Evolutionary conservation across 306 rosid genomes (phyloP).

Genomic region (Sphenostylis stenocarpa): DNA sequence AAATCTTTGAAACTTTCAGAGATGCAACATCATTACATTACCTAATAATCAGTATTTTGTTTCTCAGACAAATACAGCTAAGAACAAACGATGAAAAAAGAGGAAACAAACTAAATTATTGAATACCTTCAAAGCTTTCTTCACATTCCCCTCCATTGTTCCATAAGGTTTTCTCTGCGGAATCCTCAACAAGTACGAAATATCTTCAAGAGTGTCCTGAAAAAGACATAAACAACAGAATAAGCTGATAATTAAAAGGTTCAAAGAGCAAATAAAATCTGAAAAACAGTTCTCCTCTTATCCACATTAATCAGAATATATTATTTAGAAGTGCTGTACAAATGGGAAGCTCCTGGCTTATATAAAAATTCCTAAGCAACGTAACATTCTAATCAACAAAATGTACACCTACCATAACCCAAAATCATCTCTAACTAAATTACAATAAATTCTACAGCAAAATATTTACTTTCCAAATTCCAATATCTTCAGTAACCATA

Average conservation of each 20-base stretch:
- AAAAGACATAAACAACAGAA: constrained; percentile 13
- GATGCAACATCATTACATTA: constrained; percentile 14
- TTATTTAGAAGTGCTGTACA: background rate
- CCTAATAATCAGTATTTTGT: background rate
- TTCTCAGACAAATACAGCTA: background rate
- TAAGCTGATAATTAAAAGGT: constrained; percentile 5
- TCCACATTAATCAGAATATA: background rate
- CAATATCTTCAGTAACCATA: background rate
- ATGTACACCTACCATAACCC: background rate
- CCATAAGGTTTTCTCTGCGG: constrained; percentile 96
- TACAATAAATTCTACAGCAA: background rate
- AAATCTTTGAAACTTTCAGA: background rate
- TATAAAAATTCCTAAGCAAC: background rate
- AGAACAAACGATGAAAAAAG: background rate
- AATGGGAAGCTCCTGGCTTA: background rate
- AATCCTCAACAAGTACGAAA: constrained; percentile 82
- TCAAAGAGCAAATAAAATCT: background rate
- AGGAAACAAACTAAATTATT: background rate
- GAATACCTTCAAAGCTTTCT: constrained; percentile 83
- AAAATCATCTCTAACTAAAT: background rate
- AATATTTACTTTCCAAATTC: background rate
- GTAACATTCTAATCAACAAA: background rate
- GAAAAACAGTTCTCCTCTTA: background rate
- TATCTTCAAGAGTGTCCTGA: constrained; percentile 86
- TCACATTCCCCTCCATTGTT: constrained; percentile 93